Percentiles rank a stretch among this genome's conserved stretches.
phyloP scores from a whole-genome alignment of 495 filamentous ascomycete species.

The Penicillium subrubescens region DNA sequence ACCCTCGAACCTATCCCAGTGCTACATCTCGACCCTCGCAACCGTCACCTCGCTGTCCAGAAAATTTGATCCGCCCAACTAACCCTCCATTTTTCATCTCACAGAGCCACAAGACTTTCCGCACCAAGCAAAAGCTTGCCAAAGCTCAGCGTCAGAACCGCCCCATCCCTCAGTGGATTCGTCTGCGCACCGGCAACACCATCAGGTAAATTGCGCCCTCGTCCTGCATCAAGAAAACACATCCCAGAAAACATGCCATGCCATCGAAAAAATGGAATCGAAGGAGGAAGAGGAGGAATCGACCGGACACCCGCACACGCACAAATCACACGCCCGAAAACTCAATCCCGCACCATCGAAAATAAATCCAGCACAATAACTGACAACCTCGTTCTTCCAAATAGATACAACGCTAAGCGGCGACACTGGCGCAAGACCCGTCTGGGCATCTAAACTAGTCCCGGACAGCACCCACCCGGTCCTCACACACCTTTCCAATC shows the following conservation, averaged over 20 bases:
- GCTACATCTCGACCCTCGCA: not conserved
- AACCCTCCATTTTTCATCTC: conserved; percentile 14
- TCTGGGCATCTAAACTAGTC: conserved; percentile 81
- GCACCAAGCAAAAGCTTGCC: conserved; percentile 99
- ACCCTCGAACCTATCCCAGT: conserved; percentile 17
- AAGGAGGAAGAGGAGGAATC: not conserved
- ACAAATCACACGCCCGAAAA: conserved; percentile 3
- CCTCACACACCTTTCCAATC: conserved; percentile 15
- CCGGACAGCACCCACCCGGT: conserved; percentile 15
- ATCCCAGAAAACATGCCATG: not conserved
- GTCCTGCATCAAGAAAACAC: not conserved
- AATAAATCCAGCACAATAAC: conserved; percentile 8
- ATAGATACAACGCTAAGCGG: conserved; percentile 99
- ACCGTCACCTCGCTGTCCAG: conserved; percentile 1
- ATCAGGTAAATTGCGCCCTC: conserved; percentile 73
- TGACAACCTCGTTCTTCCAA: conserved; percentile 20
- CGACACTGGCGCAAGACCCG: conserved; percentile 99
- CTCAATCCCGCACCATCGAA: not conserved
- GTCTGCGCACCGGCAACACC: conserved; percentile 96
- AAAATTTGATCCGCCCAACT: conserved; percentile 19
- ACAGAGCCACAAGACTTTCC: conserved; percentile 98
- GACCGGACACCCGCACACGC: not conserved
- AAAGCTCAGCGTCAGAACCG: conserved; percentile 99
- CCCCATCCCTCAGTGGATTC: conserved; percentile 99
- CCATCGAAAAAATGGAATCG: not conserved